Conservation (phyloP, 306 rosid genomes). For the Crataegus laevigata region DNA sequence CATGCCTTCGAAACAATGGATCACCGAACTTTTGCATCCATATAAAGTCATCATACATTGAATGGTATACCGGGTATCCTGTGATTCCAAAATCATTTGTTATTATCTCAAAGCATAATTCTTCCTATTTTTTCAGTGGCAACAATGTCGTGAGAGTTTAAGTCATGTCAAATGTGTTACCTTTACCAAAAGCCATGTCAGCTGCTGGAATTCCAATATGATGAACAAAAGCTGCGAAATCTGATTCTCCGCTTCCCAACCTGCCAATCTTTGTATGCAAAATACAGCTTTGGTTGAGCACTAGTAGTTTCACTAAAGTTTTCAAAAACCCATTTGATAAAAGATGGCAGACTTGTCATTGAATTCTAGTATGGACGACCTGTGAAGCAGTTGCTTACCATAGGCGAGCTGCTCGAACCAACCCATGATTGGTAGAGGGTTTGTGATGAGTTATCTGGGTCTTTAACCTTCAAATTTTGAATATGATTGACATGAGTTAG, state of each 20-base stretch:
- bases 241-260: conserved; percentile 65
- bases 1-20: conserved; percentile 67
- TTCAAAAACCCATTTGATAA: background rate
- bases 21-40: conserved; percentile 80
- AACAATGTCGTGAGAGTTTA: background rate
- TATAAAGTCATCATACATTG: conserved; percentile 60
- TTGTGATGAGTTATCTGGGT: conserved; percentile 65
- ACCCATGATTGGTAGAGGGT: conserved; percentile 56
- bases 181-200: conserved; percentile 41
- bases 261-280: conserved; percentile 40
- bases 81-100: conserved; percentile 10
- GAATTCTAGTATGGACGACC: background rate
- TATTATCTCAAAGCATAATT: background rate
- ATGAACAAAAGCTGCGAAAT: conserved; percentile 60
- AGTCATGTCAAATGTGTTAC: conserved; percentile 18
- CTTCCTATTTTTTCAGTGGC: background rate
- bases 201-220: conserved; percentile 71
- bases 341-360: background rate
- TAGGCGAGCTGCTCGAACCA: conserved; percentile 33
- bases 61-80: conserved; percentile 62
- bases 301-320: background rate
- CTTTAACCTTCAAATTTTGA: conserved; percentile 40
- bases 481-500: background rate
- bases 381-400: conserved; percentile 27
- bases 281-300: background rate